These are phyloP conservation scores for Silene latifolia DNA, from an alignment of 148 eudicot genomes.

Conservation along the genomic window DNA sequence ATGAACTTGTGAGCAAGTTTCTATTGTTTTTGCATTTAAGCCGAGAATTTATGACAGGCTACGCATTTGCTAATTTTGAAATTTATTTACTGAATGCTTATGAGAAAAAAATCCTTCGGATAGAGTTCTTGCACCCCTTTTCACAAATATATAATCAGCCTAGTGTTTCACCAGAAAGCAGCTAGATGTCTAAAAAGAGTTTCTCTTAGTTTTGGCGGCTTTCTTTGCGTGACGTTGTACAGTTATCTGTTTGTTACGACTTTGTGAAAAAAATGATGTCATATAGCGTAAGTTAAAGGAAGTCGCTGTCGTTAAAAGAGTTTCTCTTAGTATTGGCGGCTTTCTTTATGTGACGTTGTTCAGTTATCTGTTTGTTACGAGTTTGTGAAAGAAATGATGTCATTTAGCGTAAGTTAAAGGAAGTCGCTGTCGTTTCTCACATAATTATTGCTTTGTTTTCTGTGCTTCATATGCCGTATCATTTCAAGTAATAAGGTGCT, in stretches of 20 bases:
- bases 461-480: background rate
- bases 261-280: background rate
- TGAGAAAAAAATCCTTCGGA: background rate
- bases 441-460: background rate
- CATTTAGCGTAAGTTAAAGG: background rate
- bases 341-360: background rate
- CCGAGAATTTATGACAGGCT: background rate
- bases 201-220: background rate
- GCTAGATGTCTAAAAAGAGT: background rate
- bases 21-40: background rate
- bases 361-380: background rate
- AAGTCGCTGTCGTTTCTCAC: constrained; percentile 1
- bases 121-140: background rate
- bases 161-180: background rate
- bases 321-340: background rate
- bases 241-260: background rate
- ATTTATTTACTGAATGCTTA: background rate
- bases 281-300: background rate
- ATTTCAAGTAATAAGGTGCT: background rate
- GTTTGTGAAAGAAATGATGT: background rate
- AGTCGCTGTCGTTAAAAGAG: background rate
- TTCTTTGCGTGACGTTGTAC: background rate
- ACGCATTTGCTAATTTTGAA: background rate
- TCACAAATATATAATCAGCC: background rate
- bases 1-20: background rate